Conservation (phyloP, 495 filamentous ascomycete genomes). For the Geoglossum glabrum region DNA sequence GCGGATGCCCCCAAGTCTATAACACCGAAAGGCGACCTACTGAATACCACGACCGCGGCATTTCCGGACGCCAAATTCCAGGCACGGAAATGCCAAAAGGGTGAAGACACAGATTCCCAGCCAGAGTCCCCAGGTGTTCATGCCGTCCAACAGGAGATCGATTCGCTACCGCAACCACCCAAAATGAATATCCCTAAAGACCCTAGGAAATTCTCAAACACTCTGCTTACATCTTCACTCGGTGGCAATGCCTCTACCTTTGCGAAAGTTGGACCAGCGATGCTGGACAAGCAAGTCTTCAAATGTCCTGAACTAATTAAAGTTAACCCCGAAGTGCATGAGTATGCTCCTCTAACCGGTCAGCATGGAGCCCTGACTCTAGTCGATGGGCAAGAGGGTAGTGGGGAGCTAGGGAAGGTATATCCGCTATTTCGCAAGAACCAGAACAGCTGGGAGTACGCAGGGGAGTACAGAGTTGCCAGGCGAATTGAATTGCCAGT, state of each 20-base stretch:
- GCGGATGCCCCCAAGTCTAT: not conserved
- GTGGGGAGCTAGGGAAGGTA: not conserved
- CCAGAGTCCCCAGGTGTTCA: not conserved
- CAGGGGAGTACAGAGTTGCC: slow-evolving; percentile 1
- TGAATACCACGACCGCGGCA: not conserved
- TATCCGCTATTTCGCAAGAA: slow-evolving; percentile 1
- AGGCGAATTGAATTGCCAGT: not conserved
- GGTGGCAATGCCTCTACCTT: not conserved
- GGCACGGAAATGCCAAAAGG: not conserved
- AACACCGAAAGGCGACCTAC: not conserved
- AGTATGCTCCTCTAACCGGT: not conserved
- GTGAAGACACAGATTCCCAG: not conserved
- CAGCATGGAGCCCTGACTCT: not conserved
- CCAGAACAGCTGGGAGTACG: slow-evolving; percentile 1
- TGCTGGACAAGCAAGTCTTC: slow-evolving; percentile 1
- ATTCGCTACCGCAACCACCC: not conserved
- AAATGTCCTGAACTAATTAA: slow-evolving; percentile 1
- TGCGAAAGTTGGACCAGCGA: not conserved
- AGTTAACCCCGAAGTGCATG: not conserved
- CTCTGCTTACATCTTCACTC: not conserved
- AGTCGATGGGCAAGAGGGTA: not conserved
- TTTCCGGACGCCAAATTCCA: not conserved
- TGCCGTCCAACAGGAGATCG: not conserved
- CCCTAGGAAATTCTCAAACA: not conserved
- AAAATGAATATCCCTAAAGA: not conserved